Conservation (phyloP, 257 asterid species). For the Solanum piurae region DNA sequence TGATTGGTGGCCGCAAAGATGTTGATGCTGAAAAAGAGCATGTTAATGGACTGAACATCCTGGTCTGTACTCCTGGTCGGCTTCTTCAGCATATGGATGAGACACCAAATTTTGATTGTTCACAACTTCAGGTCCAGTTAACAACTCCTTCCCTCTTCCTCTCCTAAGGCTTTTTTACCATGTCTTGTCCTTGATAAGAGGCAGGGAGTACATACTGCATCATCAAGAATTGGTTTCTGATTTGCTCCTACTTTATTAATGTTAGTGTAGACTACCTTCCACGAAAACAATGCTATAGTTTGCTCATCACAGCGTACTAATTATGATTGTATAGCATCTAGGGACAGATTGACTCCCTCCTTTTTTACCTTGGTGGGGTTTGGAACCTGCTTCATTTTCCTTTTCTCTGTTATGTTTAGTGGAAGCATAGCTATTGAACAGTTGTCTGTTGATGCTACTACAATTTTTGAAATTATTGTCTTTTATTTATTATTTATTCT, state of each 20-base stretch:
- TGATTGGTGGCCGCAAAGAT: conserved; percentile 93
- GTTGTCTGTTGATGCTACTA: neutral
- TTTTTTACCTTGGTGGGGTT: neutral
- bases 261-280: neutral
- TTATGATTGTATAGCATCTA: neutral
- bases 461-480: neutral
- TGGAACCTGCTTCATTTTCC: neutral
- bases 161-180: neutral
- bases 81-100: conserved; percentile 99
- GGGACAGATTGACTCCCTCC: neutral
- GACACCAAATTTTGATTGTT: conserved; percentile 87
- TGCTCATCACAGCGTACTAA: neutral
- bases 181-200: neutral
- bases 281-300: neutral
- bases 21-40: conserved; percentile 80
- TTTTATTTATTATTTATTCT: neutral
- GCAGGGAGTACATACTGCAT: neutral
- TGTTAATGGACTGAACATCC: conserved; percentile 65
- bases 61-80: conserved; percentile 96
- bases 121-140: conserved; percentile 76
- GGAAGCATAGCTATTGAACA: neutral
- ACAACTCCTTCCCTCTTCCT: neutral
- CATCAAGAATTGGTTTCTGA: neutral
- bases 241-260: neutral
- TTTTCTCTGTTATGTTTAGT: neutral